Conservation (phyloP, 2,329 filamentous ascomycete genomes). For the Hypoxylon sp. region DNA sequence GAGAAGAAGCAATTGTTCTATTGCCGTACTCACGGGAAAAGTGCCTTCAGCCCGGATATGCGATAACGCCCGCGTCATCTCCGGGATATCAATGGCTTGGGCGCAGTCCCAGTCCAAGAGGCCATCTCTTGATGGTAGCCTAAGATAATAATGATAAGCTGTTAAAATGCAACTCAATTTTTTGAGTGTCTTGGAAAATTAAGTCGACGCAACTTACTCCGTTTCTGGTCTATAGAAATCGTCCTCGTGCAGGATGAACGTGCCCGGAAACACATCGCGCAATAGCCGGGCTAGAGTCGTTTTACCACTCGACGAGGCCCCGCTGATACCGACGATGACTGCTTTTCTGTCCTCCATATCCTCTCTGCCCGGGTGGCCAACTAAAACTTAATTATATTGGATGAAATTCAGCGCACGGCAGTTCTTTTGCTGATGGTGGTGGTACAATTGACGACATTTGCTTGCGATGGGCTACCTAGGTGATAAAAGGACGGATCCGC, state of each 20-base stretch:
- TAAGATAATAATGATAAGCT: slow-evolving; percentile 44
- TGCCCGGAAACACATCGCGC: slow-evolving; percentile 80
- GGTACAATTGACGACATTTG: slow-evolving; percentile 17
- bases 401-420: background rate
- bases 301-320: slow-evolving; percentile 93
- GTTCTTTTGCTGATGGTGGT: slow-evolving; percentile 13
- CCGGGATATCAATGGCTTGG: slow-evolving; percentile 77
- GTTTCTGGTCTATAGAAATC: slow-evolving; percentile 91
- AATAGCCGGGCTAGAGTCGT: slow-evolving; percentile 90
- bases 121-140: slow-evolving; percentile 67
- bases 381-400: background rate
- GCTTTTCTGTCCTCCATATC: slow-evolving; percentile 55
- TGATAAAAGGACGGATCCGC: slow-evolving; percentile 23
- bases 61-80: slow-evolving; percentile 73
- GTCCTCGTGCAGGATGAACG: slow-evolving; percentile 92
- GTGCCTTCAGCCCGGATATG: slow-evolving; percentile 77
- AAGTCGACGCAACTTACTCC: slow-evolving; percentile 63
- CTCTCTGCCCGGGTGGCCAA: slow-evolving; percentile 22
- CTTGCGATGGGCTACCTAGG: slow-evolving; percentile 4
- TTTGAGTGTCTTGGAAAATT: background rate
- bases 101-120: slow-evolving; percentile 94
- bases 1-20: background rate
- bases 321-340: slow-evolving; percentile 83
- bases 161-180: background rate
- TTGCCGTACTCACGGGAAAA: slow-evolving; percentile 65